Conservation (phyloP, 148 eudicot genomes). For the Polygonum maritimum region DNA sequence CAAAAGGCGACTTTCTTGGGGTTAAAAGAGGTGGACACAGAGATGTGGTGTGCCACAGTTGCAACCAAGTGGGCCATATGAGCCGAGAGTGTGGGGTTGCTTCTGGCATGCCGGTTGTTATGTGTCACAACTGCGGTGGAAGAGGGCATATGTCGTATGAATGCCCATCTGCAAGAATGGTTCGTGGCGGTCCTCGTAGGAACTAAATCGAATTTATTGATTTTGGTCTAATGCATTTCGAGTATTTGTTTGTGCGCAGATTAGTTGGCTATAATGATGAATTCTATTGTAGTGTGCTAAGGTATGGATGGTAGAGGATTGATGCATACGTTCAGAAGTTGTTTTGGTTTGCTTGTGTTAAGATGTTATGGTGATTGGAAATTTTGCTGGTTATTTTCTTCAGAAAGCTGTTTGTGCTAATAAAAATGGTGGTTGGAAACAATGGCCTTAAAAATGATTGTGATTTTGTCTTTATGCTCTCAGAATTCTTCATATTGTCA, state of each 20-base stretch:
- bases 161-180: conserved; percentile 82
- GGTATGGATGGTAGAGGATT: not conserved
- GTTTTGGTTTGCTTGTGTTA: not conserved
- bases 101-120: conserved; percentile 31
- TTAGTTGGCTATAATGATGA: no score
- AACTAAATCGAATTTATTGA: conserved; percentile 27
- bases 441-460: not conserved
- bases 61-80: conserved; percentile 89
- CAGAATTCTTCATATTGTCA: not conserved
- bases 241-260: no score
- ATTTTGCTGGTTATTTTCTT: not conserved
- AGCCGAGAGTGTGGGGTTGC: conserved; percentile 72
- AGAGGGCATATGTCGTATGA: conserved; percentile 76
- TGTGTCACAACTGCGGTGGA: conserved; percentile 95
- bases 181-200: conserved; percentile 53
- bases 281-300: not conserved
- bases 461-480: not conserved
- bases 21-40: conserved; percentile 44
- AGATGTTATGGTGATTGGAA: not conserved
- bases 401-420: not conserved
- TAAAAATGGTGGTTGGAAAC: not conserved
- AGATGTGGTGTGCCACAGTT: conserved; percentile 58
- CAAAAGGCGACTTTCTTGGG: conserved; percentile 32
- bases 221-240: not conserved
- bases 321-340: not conserved